A percentile compares a stretch with the other conserved stretches of the same genome.
Evolutionary conservation across 495 filamentous ascomycete species (phyloP).

Genomic region (Penicillium desertorum): DNA sequence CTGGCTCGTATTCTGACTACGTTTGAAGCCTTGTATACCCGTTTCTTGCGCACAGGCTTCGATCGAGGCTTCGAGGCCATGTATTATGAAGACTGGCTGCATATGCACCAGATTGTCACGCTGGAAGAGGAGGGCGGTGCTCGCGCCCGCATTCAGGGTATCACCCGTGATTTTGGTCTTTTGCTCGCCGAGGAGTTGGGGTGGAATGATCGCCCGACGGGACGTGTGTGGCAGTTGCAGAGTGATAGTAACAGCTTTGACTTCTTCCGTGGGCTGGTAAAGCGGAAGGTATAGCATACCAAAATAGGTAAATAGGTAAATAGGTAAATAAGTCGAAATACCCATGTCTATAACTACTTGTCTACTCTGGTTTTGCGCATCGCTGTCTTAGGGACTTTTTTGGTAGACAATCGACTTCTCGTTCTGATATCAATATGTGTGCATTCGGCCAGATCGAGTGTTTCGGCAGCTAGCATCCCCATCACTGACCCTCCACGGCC

Average conservation of each 20-base stretch:
- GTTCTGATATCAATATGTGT: neutral
- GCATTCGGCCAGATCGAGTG: neutral
- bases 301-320: neutral
- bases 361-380: too few species aligned
- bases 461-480: neutral
- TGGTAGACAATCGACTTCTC: neutral
- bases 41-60: conserved; percentile 73
- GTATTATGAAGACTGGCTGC: conserved; percentile 90
- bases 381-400: too few species aligned
- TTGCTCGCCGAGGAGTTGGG: conserved; percentile 79
- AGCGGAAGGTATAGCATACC: conserved; percentile 59
- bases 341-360: neutral
- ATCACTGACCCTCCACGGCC: neutral
- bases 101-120: conserved; percentile 84
- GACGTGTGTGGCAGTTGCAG: conserved; percentile 79
- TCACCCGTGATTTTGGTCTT: conserved; percentile 85
- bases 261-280: conserved; percentile 88
- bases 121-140: conserved; percentile 80
- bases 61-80: conserved; percentile 64
- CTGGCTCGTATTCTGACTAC: conserved; percentile 77
- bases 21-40: conserved; percentile 75
- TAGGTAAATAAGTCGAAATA: neutral
- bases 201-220: conserved; percentile 68
- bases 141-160: conserved; percentile 79
- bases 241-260: conserved; percentile 99